Percentiles rank a stretch among this genome's conserved stretches.
Evolutionary conservation across 2,329 filamentous ascomycete genomes (phyloP).

Genomic region (Zymoseptoria pseudotritici): DNA sequence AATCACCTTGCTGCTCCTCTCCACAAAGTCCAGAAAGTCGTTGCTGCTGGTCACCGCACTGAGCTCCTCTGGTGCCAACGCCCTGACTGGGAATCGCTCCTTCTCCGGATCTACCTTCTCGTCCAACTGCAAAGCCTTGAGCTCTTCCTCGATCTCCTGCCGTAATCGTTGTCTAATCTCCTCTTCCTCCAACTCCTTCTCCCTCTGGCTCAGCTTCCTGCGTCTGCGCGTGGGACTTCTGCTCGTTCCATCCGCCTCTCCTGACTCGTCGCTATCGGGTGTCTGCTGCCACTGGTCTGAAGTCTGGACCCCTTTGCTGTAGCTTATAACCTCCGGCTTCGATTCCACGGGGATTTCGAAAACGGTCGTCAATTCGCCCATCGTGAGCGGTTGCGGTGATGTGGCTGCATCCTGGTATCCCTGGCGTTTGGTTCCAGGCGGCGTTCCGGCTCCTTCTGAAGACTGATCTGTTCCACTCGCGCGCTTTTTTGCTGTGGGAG

Average conservation of each 20-base stretch:
- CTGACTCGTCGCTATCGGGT: constrained; percentile 49
- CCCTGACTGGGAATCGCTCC: constrained; percentile 64
- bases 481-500: constrained; percentile 23
- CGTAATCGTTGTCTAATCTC: constrained; percentile 78
- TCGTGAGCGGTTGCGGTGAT: constrained; percentile 63
- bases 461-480: constrained; percentile 19
- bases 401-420: constrained; percentile 32
- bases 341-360: constrained; percentile 67
- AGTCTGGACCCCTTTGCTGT: constrained; percentile 95
- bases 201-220: constrained; percentile 71
- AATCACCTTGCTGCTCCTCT: constrained; percentile 92
- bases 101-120: constrained; percentile 38
- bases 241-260: constrained; percentile 53
- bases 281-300: constrained; percentile 57
- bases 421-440: constrained; percentile 21
- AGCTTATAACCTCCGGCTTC: constrained; percentile 74
- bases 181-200: constrained; percentile 71
- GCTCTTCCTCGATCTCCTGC: constrained; percentile 85
- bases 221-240: constrained; percentile 44
- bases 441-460: constrained; percentile 19
- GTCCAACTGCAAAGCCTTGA: constrained; percentile 59
- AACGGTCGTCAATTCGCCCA: constrained; percentile 65
- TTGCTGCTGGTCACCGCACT: constrained; percentile 84
- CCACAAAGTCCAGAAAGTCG: constrained; percentile 91
- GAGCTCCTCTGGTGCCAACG: constrained; percentile 76